A percentile compares a stretch with the other conserved stretches of the same genome.
Conservation (phyloP, 2,329 filamentous ascomycete species). For the Colletotrichum orchidophilum region DNA sequence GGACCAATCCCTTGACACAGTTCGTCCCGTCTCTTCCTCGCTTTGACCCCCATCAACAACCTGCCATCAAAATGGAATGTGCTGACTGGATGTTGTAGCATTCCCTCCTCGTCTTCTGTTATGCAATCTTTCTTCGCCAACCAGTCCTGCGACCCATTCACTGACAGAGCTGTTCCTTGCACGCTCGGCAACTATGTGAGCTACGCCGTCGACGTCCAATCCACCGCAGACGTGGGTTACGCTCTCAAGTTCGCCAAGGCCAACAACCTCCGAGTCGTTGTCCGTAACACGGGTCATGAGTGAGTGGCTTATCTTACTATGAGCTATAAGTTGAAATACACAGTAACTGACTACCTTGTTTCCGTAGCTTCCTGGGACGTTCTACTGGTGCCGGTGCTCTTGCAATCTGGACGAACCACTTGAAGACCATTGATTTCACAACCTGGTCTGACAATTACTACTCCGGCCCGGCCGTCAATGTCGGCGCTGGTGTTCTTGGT, state of each 20-base stretch:
- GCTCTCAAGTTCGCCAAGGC: slow-evolving; percentile 44
- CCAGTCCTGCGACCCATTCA: slow-evolving; percentile 49
- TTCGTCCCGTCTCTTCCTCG: slow-evolving; percentile 35
- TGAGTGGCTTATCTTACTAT: slow-evolving; percentile 15
- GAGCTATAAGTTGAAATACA: background rate
- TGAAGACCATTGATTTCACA: slow-evolving; percentile 53
- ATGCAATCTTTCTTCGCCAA: slow-evolving; percentile 53
- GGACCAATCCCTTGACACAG: slow-evolving; percentile 47
- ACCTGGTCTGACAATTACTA: slow-evolving; percentile 52
- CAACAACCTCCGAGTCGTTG: slow-evolving; percentile 48
- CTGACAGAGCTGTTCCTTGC: slow-evolving; percentile 50
- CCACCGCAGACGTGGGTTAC: slow-evolving; percentile 43
- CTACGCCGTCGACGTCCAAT: slow-evolving; percentile 49
- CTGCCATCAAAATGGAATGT: background rate
- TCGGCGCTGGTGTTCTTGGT: slow-evolving; percentile 63
- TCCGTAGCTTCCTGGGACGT: slow-evolving; percentile 42
- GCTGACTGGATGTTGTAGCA: slow-evolving; percentile 37
- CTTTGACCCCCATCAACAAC: background rate
- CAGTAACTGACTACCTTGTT: background rate
- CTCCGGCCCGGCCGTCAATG: slow-evolving; percentile 58
- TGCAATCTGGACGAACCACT: slow-evolving; percentile 49
- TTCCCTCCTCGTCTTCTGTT: slow-evolving; percentile 49
- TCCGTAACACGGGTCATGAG: slow-evolving; percentile 47
- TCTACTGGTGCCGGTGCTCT: slow-evolving; percentile 50
- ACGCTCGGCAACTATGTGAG: slow-evolving; percentile 54